A percentile compares a stretch with the other conserved stretches of the same genome.
Evolutionary conservation across 2,329 filamentous ascomycete genomes (phyloP).

Genomic region (Neofusicoccum umdonicola): DNA sequence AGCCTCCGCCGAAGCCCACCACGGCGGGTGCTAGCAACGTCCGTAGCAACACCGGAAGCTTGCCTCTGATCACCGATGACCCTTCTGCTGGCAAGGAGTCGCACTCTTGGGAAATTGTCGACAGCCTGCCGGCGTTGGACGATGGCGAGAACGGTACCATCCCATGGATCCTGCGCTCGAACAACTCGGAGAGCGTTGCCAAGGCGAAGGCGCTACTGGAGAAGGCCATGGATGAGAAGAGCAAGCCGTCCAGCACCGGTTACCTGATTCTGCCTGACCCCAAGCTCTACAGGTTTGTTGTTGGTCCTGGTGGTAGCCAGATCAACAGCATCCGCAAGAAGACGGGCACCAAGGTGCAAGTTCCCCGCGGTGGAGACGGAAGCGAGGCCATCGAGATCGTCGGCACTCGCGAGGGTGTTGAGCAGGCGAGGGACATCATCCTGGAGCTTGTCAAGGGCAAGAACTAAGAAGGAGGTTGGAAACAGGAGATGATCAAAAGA

Average conservation of each 20-base stretch:
- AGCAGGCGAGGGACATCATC: conserved; percentile 85
- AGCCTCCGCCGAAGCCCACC: conserved; percentile 68
- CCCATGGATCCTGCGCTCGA: conserved; percentile 85
- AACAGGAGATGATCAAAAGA: neutral
- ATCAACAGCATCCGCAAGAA: conserved; percentile 91
- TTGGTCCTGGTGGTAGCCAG: conserved; percentile 83
- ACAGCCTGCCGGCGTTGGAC: conserved; percentile 55
- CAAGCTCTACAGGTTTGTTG: conserved; percentile 82
- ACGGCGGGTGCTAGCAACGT: conserved; percentile 45
- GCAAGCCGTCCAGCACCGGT: conserved; percentile 70
- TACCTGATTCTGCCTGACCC: conserved; percentile 90
- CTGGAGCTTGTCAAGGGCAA: conserved; percentile 67
- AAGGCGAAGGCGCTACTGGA: conserved; percentile 77
- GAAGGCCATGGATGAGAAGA: conserved; percentile 68
- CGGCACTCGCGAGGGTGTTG: conserved; percentile 74
- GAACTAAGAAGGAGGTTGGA: neutral
- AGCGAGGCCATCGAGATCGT: conserved; percentile 87
- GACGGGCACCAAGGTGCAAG: conserved; percentile 90
- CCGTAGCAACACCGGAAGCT: conserved; percentile 54
- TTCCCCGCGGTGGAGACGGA: conserved; percentile 73
- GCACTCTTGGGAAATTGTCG: conserved; percentile 82
- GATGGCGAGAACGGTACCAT: conserved; percentile 60
- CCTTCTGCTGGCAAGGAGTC: conserved; percentile 54
- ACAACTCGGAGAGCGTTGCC: conserved; percentile 67
- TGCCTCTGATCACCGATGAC: conserved; percentile 94